phyloP scores from a whole-genome alignment of 371 early-diverging fungal species.

The Apophysomyces trapeziformis region DNA sequence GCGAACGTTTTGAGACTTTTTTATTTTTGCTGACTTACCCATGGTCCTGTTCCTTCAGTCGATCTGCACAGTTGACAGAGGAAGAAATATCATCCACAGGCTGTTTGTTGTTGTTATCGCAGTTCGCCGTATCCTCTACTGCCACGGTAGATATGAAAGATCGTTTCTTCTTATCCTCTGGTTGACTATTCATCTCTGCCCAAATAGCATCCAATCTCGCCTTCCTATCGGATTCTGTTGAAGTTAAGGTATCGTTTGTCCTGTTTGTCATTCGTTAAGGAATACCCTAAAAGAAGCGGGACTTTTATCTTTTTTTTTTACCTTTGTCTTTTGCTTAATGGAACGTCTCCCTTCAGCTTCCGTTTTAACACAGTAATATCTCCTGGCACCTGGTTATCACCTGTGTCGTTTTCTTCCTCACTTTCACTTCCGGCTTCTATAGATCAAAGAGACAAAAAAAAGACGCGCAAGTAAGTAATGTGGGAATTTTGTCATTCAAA shows the following conservation, averaged over 20 bases:
- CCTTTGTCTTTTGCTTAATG: background rate
- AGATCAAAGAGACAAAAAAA: background rate
- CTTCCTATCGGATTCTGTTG: slow-evolving; percentile 18
- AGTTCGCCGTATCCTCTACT: slow-evolving; percentile 7
- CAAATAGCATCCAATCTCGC: slow-evolving; percentile 30
- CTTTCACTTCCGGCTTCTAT: slow-evolving; percentile 6
- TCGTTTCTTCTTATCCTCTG: slow-evolving; percentile 7
- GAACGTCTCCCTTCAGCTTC: slow-evolving; percentile 7
- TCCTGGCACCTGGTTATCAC: background rate
- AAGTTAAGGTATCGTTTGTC: background rate
- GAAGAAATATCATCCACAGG: slow-evolving; percentile 35
- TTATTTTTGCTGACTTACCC: background rate
- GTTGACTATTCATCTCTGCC: slow-evolving; percentile 31
- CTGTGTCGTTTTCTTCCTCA: slow-evolving; percentile 5
- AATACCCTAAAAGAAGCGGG: background rate
- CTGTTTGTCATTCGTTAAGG: background rate
- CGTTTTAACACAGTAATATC: slow-evolving; percentile 1
- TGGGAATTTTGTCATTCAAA: background rate
- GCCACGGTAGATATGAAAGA: background rate
- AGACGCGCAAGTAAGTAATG: background rate
- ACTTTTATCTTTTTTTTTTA: slow-evolving; percentile 8
- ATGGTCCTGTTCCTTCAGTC: slow-evolving; percentile 1
- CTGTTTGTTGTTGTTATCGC: slow-evolving; percentile 8
- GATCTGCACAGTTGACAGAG: slow-evolving; percentile 17
- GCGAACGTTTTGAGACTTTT: background rate